Base-by-base conservation (phyloP, 2,329 filamentous ascomycete species). In the Penicillium sp. region DNA sequence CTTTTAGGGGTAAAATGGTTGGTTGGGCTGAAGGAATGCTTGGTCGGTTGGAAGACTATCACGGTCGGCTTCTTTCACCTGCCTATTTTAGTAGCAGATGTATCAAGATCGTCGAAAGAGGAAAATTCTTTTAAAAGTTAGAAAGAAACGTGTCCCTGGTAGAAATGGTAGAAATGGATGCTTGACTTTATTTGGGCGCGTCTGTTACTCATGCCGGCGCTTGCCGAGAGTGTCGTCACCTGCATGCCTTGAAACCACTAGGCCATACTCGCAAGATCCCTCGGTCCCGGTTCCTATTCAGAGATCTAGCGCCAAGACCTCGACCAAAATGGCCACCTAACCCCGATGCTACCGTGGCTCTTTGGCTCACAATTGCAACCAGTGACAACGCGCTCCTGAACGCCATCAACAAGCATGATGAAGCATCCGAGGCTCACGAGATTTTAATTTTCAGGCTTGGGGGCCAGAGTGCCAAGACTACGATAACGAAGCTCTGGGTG, bases 281-380 rank as follows among this genome's bases (percentile, higher is more conserved):
- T 21, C 39, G 39, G 39, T 13, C 39, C 23, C 14, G 19, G 39
- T 42, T 47, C 43, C 44, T 11, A 42, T n/a, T 21, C 39, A 45
- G 27, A 42, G 16, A 39, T 42, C 23, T n/a, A 27, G 49, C 45
- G 45, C 27, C 43, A 50, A 49, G 27, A 37, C 21, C 27, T 39
- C 19, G 29, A 55, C 21, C 29, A 21, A 47, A 46, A 43, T 47
- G 37, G 58, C 62, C 59, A 63, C 58, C 47, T 52, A 44, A n/a
- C n/a, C 54, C 48, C 58, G 57, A 67, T 67, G 62, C 35, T 61
- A 67, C 65, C 51, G 55, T 67, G 63, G 61, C 62, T 59, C 50
- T 49, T 55, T 31, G 48, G 23, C 37, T 26, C 42, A 26, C 19
- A 45, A 39, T n/a, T 27, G 27, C 45, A 59, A 58, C 65, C 65